These are phyloP conservation scores for Coemansia sp. DNA, from an alignment of 192 early-diverging fungal species.

Conservation along the genomic window DNA sequence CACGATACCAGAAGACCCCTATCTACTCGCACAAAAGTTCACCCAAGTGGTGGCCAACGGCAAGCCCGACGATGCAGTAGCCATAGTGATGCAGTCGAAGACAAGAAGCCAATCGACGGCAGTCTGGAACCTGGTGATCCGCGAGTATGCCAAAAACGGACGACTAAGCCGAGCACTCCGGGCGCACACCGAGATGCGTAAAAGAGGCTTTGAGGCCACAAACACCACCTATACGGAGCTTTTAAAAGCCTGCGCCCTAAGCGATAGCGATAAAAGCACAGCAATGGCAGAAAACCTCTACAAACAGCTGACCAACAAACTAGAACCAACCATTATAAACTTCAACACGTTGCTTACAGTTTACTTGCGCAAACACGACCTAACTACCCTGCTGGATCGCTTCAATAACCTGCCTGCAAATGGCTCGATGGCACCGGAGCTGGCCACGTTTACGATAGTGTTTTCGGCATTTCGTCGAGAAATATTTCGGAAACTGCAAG, in stretches of 20 bases:
- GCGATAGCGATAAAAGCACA: conserved; percentile 30
- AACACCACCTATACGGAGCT: conserved; percentile 44
- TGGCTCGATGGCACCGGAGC: conserved; percentile 30
- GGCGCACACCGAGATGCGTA: conserved; percentile 46
- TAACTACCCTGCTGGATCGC: conserved; percentile 12
- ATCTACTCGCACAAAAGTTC: conserved; percentile 46
- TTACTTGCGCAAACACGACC: conserved; percentile 39
- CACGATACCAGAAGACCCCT: conserved; percentile 44
- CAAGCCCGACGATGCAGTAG: conserved; percentile 52
- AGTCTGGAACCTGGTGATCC: conserved; percentile 52
- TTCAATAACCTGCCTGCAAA: conserved; percentile 27
- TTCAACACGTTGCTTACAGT: conserved; percentile 37
- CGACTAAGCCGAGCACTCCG: conserved; percentile 38
- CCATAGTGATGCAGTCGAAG: conserved; percentile 48
- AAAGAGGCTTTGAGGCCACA: conserved; percentile 40
- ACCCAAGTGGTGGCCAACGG: conserved; percentile 23
- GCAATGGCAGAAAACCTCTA: conserved; percentile 30
- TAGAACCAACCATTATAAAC: conserved; percentile 33
- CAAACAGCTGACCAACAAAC: conserved; percentile 12
- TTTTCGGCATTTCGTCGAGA: conserved; percentile 37
- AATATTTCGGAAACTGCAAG: conserved; percentile 12
- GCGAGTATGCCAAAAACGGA: conserved; percentile 40
- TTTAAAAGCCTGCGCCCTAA: conserved; percentile 34
- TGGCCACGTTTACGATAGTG: conserved; percentile 45
- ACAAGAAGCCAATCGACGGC: conserved; percentile 30